Conservation (phyloP, 2,329 filamentous ascomycete genomes). For the Botryosphaeria dothidea region DNA sequence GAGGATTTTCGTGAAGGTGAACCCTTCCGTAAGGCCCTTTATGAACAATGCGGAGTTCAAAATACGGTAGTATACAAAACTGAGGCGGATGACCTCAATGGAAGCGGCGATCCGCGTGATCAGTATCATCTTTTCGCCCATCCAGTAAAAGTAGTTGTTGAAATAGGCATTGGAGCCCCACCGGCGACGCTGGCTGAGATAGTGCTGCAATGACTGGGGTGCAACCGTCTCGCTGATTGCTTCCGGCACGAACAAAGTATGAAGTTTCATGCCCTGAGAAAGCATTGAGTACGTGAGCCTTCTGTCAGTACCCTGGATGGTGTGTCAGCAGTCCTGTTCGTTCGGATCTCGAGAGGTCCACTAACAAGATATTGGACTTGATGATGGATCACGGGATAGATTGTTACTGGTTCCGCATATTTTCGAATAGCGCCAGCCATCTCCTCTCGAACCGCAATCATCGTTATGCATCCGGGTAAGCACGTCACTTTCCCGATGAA, state of each 20-base stretch:
- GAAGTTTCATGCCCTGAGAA: slow-evolving; percentile 23
- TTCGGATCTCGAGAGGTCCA: neutral
- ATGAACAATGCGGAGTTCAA: slow-evolving; percentile 36
- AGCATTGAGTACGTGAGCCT: slow-evolving; percentile 27
- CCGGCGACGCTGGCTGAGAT: slow-evolving; percentile 35
- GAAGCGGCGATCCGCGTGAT: slow-evolving; percentile 34
- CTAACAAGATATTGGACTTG: slow-evolving; percentile 27
- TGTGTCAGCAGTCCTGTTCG: neutral
- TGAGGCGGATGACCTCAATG: slow-evolving; percentile 34
- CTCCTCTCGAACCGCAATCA: slow-evolving; percentile 27
- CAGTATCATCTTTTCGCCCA: slow-evolving; percentile 30
- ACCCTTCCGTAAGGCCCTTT: slow-evolving; percentile 22
- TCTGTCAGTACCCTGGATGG: slow-evolving; percentile 23
- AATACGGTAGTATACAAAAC: slow-evolving; percentile 38
- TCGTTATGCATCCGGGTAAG: slow-evolving; percentile 28
- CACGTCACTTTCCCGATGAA: slow-evolving; percentile 27
- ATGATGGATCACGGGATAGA: slow-evolving; percentile 25
- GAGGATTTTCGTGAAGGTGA: slow-evolving; percentile 23
- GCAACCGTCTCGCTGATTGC: slow-evolving; percentile 38
- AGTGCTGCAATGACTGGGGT: slow-evolving; percentile 36
- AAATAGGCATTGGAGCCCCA: slow-evolving; percentile 41
- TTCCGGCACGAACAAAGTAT: slow-evolving; percentile 35
- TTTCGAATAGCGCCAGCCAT: slow-evolving; percentile 26
- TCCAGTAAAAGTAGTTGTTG: slow-evolving; percentile 39
- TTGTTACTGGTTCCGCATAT: slow-evolving; percentile 27